Base-by-base conservation (phyloP, 768 basidiomycete genomes). In the Psilocybe cyanescens region DNA sequence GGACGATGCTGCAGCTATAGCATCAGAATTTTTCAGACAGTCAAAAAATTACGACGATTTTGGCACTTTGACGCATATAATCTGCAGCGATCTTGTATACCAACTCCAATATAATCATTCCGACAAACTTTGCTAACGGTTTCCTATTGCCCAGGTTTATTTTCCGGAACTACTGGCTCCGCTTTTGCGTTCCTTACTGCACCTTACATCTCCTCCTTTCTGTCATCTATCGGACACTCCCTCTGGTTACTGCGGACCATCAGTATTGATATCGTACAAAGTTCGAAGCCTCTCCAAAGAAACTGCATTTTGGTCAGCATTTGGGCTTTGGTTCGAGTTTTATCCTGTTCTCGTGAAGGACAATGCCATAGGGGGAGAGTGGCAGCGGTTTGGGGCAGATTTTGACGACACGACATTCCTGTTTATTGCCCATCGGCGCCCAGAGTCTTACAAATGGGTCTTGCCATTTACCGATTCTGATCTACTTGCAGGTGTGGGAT, bases 81-180 rank as follows among this genome's bases (percentile, higher is more conserved):
- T 94, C 19, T 92, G 92, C 73, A 94, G 94, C 70, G 93, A 95
- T 74, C 81, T 95, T 57, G 92, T 92, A 75, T 70, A 87, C 81
- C 24, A 16, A 55, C 16, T 12, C 47, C 31, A 19, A 28, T 50
- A 19, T 37, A 30, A 33, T 14, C 39, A 6, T 30, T 53, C 3
- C 35, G 11, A 11, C 24, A 24, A 7, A 14, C 17, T 30, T 11
- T 33, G 30, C 61, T 65, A 24, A 63, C 45, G 4, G 57, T 28
- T n/a, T 14, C 24, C 31, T 4, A 12, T 48, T 59, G 9, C 35
- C 51, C 19, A 95, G 90, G 84, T 96, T 11, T 96, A 96, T 74
- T 95, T 95, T 68, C 91, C 92, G 0, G 86, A 91, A 60, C 83
- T 96, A 1, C 79, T 93, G 9, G 90, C 86, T 0, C 90, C 90